phyloP scores from a whole-genome alignment of 208 protist genomes.

The Trypanosoma scelopori region DNA sequence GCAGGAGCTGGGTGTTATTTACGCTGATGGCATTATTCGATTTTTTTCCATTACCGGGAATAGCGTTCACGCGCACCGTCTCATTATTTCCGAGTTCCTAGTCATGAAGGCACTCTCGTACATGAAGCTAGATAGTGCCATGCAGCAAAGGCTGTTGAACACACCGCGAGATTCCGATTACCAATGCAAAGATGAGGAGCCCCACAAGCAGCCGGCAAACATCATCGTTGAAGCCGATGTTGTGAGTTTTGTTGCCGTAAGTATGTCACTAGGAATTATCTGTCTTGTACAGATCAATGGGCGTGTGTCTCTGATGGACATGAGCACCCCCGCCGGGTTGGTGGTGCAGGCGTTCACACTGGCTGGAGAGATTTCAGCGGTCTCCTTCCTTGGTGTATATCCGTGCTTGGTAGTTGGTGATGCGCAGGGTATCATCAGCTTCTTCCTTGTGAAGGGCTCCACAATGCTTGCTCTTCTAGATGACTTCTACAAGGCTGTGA shows the following conservation, averaged over 20 bases:
- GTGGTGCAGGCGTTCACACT: slow-evolving; percentile 60
- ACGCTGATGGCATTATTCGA: slow-evolving; percentile 72
- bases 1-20: slow-evolving; percentile 70
- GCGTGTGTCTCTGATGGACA: slow-evolving; percentile 56
- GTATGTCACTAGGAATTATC: slow-evolving; percentile 46
- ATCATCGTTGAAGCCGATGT: slow-evolving; percentile 66
- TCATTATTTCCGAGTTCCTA: slow-evolving; percentile 72
- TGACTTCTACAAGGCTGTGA: slow-evolving; percentile 49
- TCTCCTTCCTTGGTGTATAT: slow-evolving; percentile 69
- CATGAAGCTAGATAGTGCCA: slow-evolving; percentile 14
- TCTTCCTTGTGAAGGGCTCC: slow-evolving; percentile 64
- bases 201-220: slow-evolving; percentile 7
- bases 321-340: slow-evolving; percentile 33
- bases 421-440: slow-evolving; percentile 42
- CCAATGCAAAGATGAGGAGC: background rate
- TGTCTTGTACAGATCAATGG: slow-evolving; percentile 80
- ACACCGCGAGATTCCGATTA: background rate
- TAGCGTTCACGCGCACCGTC: slow-evolving; percentile 47
- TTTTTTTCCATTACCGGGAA: slow-evolving; percentile 63
- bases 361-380: slow-evolving; percentile 54
- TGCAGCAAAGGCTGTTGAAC: slow-evolving; percentile 2
- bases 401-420: slow-evolving; percentile 74
- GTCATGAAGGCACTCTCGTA: slow-evolving; percentile 46
- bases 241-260: slow-evolving; percentile 67
- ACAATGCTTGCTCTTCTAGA: slow-evolving; percentile 53